These are phyloP conservation scores for Scedosporium aurantiacum DNA, from an alignment of 2,329 filamentous ascomycete species.

Conservation along the genomic window DNA sequence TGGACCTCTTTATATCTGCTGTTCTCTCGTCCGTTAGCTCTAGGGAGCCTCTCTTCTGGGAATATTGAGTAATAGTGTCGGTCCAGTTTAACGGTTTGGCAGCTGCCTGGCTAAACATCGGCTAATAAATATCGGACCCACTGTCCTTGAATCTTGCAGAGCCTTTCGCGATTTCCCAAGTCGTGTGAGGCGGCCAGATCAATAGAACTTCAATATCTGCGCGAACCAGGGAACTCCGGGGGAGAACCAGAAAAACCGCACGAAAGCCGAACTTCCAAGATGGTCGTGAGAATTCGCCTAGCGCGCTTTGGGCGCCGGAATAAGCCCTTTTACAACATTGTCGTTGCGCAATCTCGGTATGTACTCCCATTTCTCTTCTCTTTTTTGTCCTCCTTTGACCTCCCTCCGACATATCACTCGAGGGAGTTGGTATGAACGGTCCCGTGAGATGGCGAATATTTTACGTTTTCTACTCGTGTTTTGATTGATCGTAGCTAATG, in stretches of 20 bases:
- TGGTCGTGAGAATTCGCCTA: slow-evolving; percentile 91
- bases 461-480: background rate
- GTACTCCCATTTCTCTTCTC: slow-evolving; percentile 11
- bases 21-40: too few relatives aligned
- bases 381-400: background rate
- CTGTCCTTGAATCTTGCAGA: background rate
- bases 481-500: background rate
- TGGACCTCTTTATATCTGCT: too few relatives aligned
- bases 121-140: background rate
- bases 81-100: background rate
- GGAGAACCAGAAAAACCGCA: background rate
- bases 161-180: background rate
- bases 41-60: background rate
- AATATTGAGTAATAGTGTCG: background rate
- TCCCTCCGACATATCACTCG: background rate
- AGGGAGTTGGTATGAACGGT: background rate
- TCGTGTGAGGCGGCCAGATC: background rate
- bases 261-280: slow-evolving; percentile 27
- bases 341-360: slow-evolving; percentile 85
- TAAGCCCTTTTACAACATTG: slow-evolving; percentile 93
- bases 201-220: background rate
- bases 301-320: slow-evolving; percentile 86
- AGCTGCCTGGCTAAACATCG: background rate
- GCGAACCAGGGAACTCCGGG: background rate
- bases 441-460: background rate